Base-by-base conservation (phyloP, 2,329 filamentous ascomycete genomes). In the Macrophomina tecta region DNA sequence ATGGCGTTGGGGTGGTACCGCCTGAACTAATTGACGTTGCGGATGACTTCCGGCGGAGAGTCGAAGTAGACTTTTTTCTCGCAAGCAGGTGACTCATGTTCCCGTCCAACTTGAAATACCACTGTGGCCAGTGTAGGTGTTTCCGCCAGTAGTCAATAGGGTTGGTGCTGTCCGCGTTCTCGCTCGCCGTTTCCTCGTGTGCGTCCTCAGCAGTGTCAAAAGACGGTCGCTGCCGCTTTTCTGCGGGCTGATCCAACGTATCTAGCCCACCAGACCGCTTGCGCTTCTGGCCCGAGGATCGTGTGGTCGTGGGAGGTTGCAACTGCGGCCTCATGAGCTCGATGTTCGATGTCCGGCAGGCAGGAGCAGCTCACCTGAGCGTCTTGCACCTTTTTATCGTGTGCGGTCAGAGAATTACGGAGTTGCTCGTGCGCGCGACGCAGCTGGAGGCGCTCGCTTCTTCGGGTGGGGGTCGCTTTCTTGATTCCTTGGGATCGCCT, bases 111-210 rank as follows among this genome's bases (percentile, higher is more conserved):
- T 63, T 28, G n/a, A 63, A 49, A 8, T 16, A 63, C 4, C 0
- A 28, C 28, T 3, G 40, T 9, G 58, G 58, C 58, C 58, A 63
- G 46, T 30, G n/a, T n/a, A 4, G 58, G 36, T 63, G 42, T 63
- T 34, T 23, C 46, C 58, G 58, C 58, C 58, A 63, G 32, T 49
- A 51, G 46, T 63, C 32, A n/a, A 63, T 63, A 48, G 46, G 46
- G n/a, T 63, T 34, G 16, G 2, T 49, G 55, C 51, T 36, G 6
- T 53, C 30, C 30, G 4, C 51, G 30, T n/a, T 4, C 11, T 28
- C 18, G 49, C 49, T n/a, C 30, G 49, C 49, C 30, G 49, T 52
- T 52, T 52, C 49, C 16, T 12, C n/a, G 18, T 52, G 18, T n/a
- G n/a, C 14, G 49, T 23, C 49, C 49, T 52, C 49, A 6, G 49